Percentiles rank a stretch among this genome's conserved stretches.
Conservation (phyloP, 2,329 filamentous ascomycete genomes). For the Taxawa tesnikishii region DNA sequence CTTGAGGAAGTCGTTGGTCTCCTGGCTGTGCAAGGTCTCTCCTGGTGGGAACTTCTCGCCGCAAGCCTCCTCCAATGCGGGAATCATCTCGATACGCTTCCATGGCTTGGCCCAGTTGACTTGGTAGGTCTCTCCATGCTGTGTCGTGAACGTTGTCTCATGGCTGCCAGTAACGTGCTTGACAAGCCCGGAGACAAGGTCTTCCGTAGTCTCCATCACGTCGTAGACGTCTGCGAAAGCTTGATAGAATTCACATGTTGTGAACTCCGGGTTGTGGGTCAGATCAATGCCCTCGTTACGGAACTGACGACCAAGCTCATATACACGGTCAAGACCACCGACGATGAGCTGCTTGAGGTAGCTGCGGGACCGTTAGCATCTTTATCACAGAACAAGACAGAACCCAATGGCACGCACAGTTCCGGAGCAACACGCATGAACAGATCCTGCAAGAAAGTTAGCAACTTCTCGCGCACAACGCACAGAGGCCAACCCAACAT, state of each 20-base stretch:
- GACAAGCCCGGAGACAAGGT: conserved; percentile 80
- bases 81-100: conserved; percentile 92
- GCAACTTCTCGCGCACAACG: too few species aligned
- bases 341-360: conserved; percentile 96
- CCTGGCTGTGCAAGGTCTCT: conserved; percentile 77
- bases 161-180: conserved; percentile 80
- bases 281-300: conserved; percentile 84
- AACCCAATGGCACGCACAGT: too few species aligned
- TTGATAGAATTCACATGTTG: conserved; percentile 93
- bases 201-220: conserved; percentile 81
- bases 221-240: conserved; percentile 79
- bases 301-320: conserved; percentile 93
- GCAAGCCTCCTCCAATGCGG: conserved; percentile 74
- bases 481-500: too few species aligned
- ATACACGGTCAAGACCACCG: conserved; percentile 86
- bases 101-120: conserved; percentile 96
- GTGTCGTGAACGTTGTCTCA: conserved; percentile 74
- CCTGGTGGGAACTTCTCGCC: conserved; percentile 90
- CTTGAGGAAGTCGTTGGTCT: conserved; percentile 82
- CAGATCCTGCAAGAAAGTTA: too few species aligned
- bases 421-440: conserved; percentile 93
- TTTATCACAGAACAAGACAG: too few species aligned
- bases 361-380: too few species aligned
- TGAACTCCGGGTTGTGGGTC: conserved; percentile 98
- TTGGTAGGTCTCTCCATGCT: conserved; percentile 72